Evolutionary conservation across 305 asterid species (phyloP), one percentile per base, ranked within the genome.

Genomic region (Fraxinus sp.): DNA sequence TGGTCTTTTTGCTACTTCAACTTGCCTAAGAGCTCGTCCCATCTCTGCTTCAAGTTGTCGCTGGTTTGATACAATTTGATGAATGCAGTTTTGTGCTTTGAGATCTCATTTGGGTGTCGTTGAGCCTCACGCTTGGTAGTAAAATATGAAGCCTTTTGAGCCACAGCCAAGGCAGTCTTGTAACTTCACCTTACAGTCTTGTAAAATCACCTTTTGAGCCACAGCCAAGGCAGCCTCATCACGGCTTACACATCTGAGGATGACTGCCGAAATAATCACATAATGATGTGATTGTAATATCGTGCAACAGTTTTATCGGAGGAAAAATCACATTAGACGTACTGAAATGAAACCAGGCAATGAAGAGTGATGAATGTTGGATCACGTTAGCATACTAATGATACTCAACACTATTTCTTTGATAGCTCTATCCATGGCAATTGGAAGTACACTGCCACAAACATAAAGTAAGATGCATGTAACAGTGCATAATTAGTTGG

Each of bases 171-270:
- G 30, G 30, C 30, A 28, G 30, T 28, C 30, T 28, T 28, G 30
- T 28, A 28, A 28, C 30, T 1, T 28, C 30, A 28, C 30, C 30
- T 28, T 28, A 2, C 30, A 28, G 30, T 28, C 1, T 28, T 32
- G 7, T 59, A 78, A 77, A 82, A 82, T 79, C 33, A 96, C 99
- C 97, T 92, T 95, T 85, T 97, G 99, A 84, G 99, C 98, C 81
- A 97, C 97, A 75, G 98, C 99, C 86, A 92, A 82, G 83, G 99
- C 98, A 80, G 98, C 98, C 91, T 95, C 97, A 79, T 97, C 99
- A 79, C 98, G 94, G 87, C 97, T 95, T 84, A 95, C 84, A 81
- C 98, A 95, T 87, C 93, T 92, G 77, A 95, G 91, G 80, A 97
- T 88, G 78, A 97, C 92, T 41, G 93, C 90, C 13, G 98, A 98